Evolutionary conservation across 176 grass and related monocot species (phyloP), one percentile per base, ranked within the genome.

Genomic region (Panicum miliaceum): DNA sequence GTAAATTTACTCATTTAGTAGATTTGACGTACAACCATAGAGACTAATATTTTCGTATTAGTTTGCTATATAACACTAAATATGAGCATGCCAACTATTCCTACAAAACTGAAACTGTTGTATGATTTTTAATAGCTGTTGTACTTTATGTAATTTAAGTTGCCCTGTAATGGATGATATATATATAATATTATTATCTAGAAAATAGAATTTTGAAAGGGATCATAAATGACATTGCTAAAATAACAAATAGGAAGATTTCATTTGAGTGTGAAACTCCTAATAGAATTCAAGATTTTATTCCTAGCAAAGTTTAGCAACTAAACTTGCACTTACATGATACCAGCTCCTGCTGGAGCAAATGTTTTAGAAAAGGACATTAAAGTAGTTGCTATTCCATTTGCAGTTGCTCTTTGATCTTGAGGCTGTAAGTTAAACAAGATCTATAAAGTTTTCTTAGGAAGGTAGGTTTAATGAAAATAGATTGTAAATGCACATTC

Each of bases 351-450:
- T 60, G 86, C 86, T 56, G 89, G 92, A 48, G 92, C 92, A 53
- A 85, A 27, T 75, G 81, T 71, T 83, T 94, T 94, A 48, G 85
- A 89, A 41, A 91, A 63, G 34, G 89, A 94, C 84, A 94, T 87
- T 27, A 52, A 60, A 12, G 84, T 94, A 26, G 86, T 84, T 13
- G 89, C n/a, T 71, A 88, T 54, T 35, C 89, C 86, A 73, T 91
- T 94, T 48, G 92, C 89, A 77, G 89, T 54, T 27, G 78, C 89
- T 66, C 86, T 82, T 84, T 91, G 89, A 5, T 85, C 75, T 41
- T 94, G 89, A 61, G 79, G 7, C 92, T 94, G 63, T 77, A 69
- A 69, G 4, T 20, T 63, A 60, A 15, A 61, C 12, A 26, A 15
- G 1, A 13, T 6, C 8, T 54, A 5, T 14, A 23, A 27, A 26